Conservation (phyloP, 495 filamentous ascomycete genomes). For the Bathelium albidoporum region DNA sequence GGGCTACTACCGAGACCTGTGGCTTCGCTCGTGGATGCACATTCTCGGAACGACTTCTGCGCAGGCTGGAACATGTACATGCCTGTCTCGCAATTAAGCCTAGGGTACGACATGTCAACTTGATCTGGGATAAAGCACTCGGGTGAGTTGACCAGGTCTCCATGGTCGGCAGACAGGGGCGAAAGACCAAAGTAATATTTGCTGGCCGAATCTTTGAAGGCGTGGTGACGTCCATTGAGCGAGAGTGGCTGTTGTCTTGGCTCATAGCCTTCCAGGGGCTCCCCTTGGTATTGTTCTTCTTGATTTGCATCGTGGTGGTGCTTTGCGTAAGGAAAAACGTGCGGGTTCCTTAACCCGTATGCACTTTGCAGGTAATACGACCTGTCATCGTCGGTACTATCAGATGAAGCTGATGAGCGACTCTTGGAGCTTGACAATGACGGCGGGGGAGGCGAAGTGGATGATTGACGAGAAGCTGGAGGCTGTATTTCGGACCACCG, state of each 20-base stretch:
- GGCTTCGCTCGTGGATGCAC: too few species aligned
- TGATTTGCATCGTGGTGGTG: neutral
- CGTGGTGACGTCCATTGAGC: neutral
- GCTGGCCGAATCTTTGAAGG: neutral
- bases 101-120: too few species aligned
- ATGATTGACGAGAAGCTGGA: neutral
- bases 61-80: too few species aligned
- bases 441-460: neutral
- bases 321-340: neutral
- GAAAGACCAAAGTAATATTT: neutral
- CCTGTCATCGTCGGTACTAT: neutral
- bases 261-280: neutral
- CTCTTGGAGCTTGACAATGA: neutral
- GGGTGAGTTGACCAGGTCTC: too few species aligned
- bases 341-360: neutral
- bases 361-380: neutral
- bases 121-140: too few species aligned
- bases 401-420: neutral
- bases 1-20: too few species aligned
- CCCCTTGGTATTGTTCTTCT: neutral
- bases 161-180: neutral
- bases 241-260: neutral
- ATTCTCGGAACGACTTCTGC: too few species aligned
- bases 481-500: too few species aligned
- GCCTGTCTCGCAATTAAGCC: too few species aligned